Evolutionary conservation across 2,329 filamentous ascomycete genomes (phyloP), one percentile per base, ranked within the genome.

Genomic region (Cylindrodendrum hubeiense): DNA sequence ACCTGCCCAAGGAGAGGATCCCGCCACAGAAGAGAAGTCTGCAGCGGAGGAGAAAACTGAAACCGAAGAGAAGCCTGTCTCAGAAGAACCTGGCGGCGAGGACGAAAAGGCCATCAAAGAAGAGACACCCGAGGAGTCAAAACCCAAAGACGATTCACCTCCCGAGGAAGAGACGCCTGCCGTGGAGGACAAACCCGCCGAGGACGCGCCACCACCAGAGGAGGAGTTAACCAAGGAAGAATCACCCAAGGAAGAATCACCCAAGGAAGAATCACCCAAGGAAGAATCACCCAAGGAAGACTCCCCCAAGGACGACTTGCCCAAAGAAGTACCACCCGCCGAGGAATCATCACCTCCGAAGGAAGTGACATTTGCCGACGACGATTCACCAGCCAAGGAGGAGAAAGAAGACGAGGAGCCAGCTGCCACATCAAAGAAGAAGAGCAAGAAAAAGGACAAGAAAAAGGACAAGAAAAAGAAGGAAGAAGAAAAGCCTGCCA

Each of bases 391-490:
- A 12, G 22, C 54, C 41, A 21, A 65, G 17, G 53, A 64, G 34
- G 39, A 55, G n/a, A 19, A 46, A 26, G 65, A 65, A 30, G 65
- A 34, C 13, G 62, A 71, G 13, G 68, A 68, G 39, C 34, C 50
- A 64, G 56, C 39, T 50, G 17, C 56, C 8, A 15, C 47, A 39
- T 58, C 60, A 33, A 58, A 49, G n/a, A 19, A 19, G 17, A 75
- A 73, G 58, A 72, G 54, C 13, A 44, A 60, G n/a, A 72, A 70
- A 46, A 67, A 67, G 52, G 72, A 71, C 30, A 63, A 71, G 49
- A 50, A 50, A 26, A 41, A 56, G 39, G 64, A 67, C 46, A 68
- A 64, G 44, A 33, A 56, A 15, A 46, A 58, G 21, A 57, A 65
- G 21, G 22, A 63, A 47, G 63, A 60, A 7, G 60, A 69, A 55